A percentile compares a stretch with the other conserved stretches of the same genome.
Evolutionary conservation across 106 monocot species (phyloP).

Genomic region (Acorus calamus): DNA sequence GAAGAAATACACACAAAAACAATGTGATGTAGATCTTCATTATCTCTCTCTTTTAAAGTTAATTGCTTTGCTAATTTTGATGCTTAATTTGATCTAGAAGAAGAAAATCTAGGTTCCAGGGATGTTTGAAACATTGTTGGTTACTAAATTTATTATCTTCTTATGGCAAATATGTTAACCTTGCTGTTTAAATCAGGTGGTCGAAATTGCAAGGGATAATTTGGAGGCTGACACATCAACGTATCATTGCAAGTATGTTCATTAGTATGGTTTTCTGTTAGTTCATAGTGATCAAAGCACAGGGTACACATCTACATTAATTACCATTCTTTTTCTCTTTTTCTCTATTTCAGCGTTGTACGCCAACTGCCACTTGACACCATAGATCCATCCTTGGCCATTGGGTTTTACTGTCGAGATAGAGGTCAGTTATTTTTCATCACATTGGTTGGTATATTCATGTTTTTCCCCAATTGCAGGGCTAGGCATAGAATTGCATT

Average conservation of each 20-base stretch:
- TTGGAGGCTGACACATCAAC: conserved; percentile 79
- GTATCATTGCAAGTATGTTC: conserved; percentile 87
- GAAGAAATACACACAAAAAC: too few relatives aligned
- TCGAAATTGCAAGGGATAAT: conserved; percentile 42
- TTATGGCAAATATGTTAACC: too few relatives aligned
- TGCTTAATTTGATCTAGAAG: background rate
- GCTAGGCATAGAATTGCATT: background rate
- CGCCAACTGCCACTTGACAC: conserved; percentile 60
- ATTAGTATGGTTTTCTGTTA: too few relatives aligned
- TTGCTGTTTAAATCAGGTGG: conserved; percentile 32
- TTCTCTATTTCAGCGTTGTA: conserved; percentile 35
- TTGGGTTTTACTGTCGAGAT: conserved; percentile 90
- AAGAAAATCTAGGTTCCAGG: too few relatives aligned
- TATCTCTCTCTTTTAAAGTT: too few relatives aligned
- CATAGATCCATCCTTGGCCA: conserved; percentile 86
- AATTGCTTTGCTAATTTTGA: background rate
- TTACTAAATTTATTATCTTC: too few relatives aligned
- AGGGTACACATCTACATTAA: background rate
- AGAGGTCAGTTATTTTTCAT: conserved; percentile 40
- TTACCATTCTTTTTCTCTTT: background rate
- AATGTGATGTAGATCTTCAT: too few relatives aligned
- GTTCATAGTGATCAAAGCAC: too few relatives aligned
- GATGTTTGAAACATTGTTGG: too few relatives aligned
- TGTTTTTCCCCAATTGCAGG: background rate
- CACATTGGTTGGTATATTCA: background rate